Percentiles rank a stretch among this genome's conserved stretches.
phyloP scores from a whole-genome alignment of 73 alveolate genomes.

The Halteria grandinella region DNA sequence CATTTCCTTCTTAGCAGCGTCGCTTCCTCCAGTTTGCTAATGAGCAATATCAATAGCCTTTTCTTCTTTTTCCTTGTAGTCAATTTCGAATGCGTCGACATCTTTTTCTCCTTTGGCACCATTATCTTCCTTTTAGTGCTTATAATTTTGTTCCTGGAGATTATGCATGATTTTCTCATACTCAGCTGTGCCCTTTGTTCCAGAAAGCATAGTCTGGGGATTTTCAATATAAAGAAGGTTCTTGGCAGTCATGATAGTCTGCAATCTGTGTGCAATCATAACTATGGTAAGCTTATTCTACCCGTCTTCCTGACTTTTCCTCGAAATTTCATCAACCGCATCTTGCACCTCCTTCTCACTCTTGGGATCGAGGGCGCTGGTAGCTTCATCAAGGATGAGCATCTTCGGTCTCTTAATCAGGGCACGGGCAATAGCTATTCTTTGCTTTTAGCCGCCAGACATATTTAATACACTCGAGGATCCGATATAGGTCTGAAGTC shows the following conservation, averaged over 20 bases:
- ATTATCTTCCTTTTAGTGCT: slow-evolving; percentile 20
- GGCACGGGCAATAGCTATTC: slow-evolving; percentile 88
- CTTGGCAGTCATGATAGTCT: slow-evolving; percentile 63
- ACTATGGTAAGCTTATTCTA: slow-evolving; percentile 66
- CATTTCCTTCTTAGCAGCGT: neutral
- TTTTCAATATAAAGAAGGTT: slow-evolving; percentile 13
- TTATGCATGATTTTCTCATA: slow-evolving; percentile 5
- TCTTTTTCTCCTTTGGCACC: neutral
- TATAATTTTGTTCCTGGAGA: neutral
- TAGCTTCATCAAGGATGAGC: slow-evolving; percentile 81
- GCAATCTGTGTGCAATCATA: slow-evolving; percentile 84
- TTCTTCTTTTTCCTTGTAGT: neutral
- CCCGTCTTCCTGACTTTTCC: no score
- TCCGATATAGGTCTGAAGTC: slow-evolving; percentile 69
- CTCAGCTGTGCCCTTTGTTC: neutral
- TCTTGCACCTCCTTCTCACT: slow-evolving; percentile 82
- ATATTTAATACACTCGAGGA: slow-evolving; percentile 69
- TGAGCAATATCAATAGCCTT: no score
- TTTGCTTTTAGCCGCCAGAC: slow-evolving; percentile 82
- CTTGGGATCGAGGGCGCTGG: slow-evolving; percentile 84
- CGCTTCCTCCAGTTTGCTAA: no score
- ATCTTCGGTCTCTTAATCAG: slow-evolving; percentile 77
- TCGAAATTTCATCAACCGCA: slow-evolving; percentile 71
- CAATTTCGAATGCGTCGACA: neutral
- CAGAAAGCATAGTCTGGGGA: neutral